These are phyloP conservation scores for Fusarium sacchari DNA, from an alignment of 2,329 filamentous ascomycete genomes.

Conservation along the genomic window DNA sequence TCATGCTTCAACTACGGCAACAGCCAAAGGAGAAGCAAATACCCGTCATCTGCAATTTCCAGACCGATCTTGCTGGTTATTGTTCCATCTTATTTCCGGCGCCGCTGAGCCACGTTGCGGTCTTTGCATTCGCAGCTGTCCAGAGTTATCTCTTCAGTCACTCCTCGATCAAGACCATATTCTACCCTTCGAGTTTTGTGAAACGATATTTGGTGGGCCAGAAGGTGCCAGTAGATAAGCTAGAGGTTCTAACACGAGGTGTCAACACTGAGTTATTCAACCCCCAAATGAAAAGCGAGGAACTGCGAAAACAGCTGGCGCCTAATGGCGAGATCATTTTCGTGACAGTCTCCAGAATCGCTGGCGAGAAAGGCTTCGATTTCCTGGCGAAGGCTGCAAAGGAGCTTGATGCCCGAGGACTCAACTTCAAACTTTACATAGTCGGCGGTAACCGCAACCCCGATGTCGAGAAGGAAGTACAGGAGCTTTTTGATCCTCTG, in stretches of 20 bases:
- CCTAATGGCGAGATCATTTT: constrained; percentile 72
- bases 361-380: constrained; percentile 76
- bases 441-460: constrained; percentile 75
- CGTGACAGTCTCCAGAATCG: constrained; percentile 72
- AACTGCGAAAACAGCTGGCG: constrained; percentile 64
- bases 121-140: constrained; percentile 69
- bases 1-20: constrained; percentile 74
- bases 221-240: constrained; percentile 64
- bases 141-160: constrained; percentile 75
- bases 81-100: constrained; percentile 74
- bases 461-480: constrained; percentile 69
- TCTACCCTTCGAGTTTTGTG: constrained; percentile 74
- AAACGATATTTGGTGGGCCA: constrained; percentile 68
- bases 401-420: constrained; percentile 62
- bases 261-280: constrained; percentile 72
- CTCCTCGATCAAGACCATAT: constrained; percentile 70
- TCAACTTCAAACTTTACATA: constrained; percentile 72
- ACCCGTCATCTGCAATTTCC: constrained; percentile 74
- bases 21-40: constrained; percentile 64
- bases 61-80: constrained; percentile 76
- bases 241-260: constrained; percentile 70
- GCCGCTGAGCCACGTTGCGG: constrained; percentile 69
- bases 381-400: constrained; percentile 69
- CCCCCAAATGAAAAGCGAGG: constrained; percentile 61
- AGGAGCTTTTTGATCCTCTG: constrained; percentile 66